A percentile compares a stretch with the other conserved stretches of the same genome.
Conservation (phyloP, 352 stramenopile genomes). For the Pythium aphanidermatum region DNA sequence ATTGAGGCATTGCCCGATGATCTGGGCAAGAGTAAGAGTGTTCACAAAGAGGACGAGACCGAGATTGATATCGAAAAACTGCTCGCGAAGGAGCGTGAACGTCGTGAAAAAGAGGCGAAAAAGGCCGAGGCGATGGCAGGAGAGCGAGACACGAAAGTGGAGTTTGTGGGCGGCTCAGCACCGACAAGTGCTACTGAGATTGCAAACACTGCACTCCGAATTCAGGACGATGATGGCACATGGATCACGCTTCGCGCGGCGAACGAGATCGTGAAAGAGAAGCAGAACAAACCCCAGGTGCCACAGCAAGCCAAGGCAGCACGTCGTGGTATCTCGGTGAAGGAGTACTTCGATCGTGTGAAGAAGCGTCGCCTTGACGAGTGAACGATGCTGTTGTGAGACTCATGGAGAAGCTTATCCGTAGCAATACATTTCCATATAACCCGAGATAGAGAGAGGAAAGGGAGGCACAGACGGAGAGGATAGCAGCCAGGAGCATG, state of each 20-base stretch:
- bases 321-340: conserved; percentile 75
- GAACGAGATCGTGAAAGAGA: conserved; percentile 75
- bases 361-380: conserved; percentile 55
- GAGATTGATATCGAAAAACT: conserved; percentile 77
- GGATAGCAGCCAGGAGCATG: no score
- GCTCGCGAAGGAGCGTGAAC: conserved; percentile 62
- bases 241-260: conserved; percentile 79
- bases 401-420: background rate
- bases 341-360: conserved; percentile 85
- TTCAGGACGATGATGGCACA: conserved; percentile 77
- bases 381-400: conserved; percentile 10
- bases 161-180: conserved; percentile 48
- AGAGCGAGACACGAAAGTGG: conserved; percentile 39
- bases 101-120: conserved; percentile 37
- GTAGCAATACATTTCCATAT: background rate
- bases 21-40: conserved; percentile 41
- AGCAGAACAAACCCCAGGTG: conserved; percentile 56
- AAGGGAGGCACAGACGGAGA: no score
- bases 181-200: conserved; percentile 64
- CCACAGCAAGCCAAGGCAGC: conserved; percentile 60
- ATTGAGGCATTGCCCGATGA: conserved; percentile 80
- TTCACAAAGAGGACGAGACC: conserved; percentile 17
- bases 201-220: conserved; percentile 69
- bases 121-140: conserved; percentile 20
- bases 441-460: no score